phyloP scores from a whole-genome alignment of 2,329 filamentous ascomycete genomes.

The Tolypocladium guangdongense region DNA sequence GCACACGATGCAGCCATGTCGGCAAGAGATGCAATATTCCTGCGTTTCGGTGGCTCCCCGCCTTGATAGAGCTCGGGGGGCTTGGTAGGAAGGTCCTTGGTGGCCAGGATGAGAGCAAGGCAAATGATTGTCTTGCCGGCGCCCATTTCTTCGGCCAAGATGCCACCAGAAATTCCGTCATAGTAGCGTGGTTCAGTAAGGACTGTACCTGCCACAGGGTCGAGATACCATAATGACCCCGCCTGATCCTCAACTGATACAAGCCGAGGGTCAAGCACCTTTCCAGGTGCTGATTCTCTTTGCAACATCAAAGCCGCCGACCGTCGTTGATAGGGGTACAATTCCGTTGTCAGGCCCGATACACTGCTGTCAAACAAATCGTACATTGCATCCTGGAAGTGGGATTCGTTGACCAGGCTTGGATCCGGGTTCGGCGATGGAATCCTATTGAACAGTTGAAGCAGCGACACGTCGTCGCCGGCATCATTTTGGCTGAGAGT shows the following conservation, averaged over 20 bases:
- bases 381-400: conserved; percentile 41
- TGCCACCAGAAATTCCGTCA: conserved; percentile 64
- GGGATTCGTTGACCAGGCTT: conserved; percentile 33
- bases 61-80: conserved; percentile 51
- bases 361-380: conserved; percentile 43
- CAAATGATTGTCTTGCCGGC: conserved; percentile 84
- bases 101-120: conserved; percentile 65
- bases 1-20: conserved; percentile 67
- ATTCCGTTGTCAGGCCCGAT: conserved; percentile 47
- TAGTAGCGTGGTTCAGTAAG: conserved; percentile 59
- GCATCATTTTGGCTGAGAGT: conserved; percentile 13
- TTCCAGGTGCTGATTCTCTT: conserved; percentile 56
- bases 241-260: conserved; percentile 47
- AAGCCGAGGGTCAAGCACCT: conserved; percentile 64
- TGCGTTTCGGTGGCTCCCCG: conserved; percentile 26
- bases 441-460: conserved; percentile 63
- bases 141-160: conserved; percentile 73
- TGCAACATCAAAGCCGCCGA: conserved; percentile 79
- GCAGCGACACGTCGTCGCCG: conserved; percentile 40
- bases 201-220: conserved; percentile 51
- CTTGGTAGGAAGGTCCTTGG: conserved; percentile 54
- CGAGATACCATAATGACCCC: conserved; percentile 57
- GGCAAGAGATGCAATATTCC: conserved; percentile 48
- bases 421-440: conserved; percentile 55
- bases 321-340: conserved; percentile 71